Base-by-base conservation (phyloP, 192 early-diverging fungal genomes). In the Umbelopsis sp. region DNA sequence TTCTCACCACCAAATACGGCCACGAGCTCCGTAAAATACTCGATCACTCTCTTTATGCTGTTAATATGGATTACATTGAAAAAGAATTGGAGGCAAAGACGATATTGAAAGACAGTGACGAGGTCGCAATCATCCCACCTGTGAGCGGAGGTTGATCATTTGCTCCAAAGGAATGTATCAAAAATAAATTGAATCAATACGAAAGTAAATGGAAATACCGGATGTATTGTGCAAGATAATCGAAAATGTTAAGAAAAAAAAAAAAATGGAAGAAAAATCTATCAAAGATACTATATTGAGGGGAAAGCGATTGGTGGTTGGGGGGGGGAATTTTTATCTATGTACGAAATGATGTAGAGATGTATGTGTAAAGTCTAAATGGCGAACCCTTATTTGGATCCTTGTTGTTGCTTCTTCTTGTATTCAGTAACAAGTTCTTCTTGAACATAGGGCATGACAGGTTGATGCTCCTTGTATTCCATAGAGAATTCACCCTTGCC, bases 401-500 rank as follows among this genome's bases (percentile, higher is more conserved):
- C 56, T n/a, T 62, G 56, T 54, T 54, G 52, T 32, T 62, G 56
- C 77, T 91, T 91, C 81, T 94, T 91, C 76, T 92, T 90, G 84
- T 94, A 89, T 65, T 94, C 96, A 68, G 91, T 87, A 71, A 97
- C 90, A 56, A 99, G 85, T 71, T 94, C 87, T 69, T 88, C 86
- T 78, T 99, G 97, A 14, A 95, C 89, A 68, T 91, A 84, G 5
- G 91, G 83, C 54, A 86, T 70, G n/a, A 92, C 95, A 32, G 91
- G 86, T 45, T 85, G 81, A 80, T 97, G 96, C 45, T 85, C 80
- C 84, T 95, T 92, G 85, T 97, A 97, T 83, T 95, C 95, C 97
- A 99, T 99, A 31, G 91, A 87, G 82, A 96, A 99, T 86, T 99
- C 97, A 36, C 97, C 97, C 88, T 97, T 99, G 66, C 97, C 97